Percentiles rank a stretch among this genome's conserved stretches.
These are phyloP conservation scores for Hymenoscyphus salicellus DNA, from an alignment of 2,329 filamentous ascomycete species.

Conservation along the genomic window DNA sequence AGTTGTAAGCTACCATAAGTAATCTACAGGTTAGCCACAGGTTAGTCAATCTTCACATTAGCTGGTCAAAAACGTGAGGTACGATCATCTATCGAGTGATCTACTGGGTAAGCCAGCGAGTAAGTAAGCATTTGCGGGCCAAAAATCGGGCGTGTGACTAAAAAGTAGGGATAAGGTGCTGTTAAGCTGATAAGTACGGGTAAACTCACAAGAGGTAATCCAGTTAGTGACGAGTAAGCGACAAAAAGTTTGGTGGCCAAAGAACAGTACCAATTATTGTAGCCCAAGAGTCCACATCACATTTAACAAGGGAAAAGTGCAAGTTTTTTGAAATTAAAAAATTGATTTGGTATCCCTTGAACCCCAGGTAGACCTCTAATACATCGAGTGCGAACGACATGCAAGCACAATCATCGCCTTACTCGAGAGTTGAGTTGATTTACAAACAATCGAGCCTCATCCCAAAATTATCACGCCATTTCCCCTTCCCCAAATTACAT, in stretches of 20 bases:
- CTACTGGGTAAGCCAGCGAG: too few relatives aligned
- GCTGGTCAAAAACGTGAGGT: too few relatives aligned
- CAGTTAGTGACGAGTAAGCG: too few relatives aligned
- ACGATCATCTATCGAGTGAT: too few relatives aligned
- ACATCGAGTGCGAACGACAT: not conserved
- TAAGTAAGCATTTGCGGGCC: too few relatives aligned
- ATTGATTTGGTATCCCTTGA: not conserved
- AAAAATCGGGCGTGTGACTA: too few relatives aligned
- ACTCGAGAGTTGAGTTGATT: slow-evolving; percentile 1
- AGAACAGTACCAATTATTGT: not conserved
- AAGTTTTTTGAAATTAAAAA: not conserved
- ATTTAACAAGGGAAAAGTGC: not conserved
- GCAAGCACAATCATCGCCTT: not conserved
- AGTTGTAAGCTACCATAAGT: too few relatives aligned
- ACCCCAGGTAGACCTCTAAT: not conserved
- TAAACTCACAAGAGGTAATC: too few relatives aligned
- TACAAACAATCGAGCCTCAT: not conserved
- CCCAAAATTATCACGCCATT: not conserved
- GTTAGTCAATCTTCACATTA: too few relatives aligned
- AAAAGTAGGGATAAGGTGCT: too few relatives aligned
- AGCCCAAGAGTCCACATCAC: not conserved
- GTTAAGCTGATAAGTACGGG: too few relatives aligned
- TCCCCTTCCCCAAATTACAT: not conserved
- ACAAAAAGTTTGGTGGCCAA: not conserved
- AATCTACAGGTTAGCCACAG: too few relatives aligned